Percentiles rank a stretch among this genome's conserved stretches.
These are phyloP conservation scores for Xylariaceae sp. DNA, from an alignment of 2,329 filamentous ascomycete genomes.

Conservation along the genomic window DNA sequence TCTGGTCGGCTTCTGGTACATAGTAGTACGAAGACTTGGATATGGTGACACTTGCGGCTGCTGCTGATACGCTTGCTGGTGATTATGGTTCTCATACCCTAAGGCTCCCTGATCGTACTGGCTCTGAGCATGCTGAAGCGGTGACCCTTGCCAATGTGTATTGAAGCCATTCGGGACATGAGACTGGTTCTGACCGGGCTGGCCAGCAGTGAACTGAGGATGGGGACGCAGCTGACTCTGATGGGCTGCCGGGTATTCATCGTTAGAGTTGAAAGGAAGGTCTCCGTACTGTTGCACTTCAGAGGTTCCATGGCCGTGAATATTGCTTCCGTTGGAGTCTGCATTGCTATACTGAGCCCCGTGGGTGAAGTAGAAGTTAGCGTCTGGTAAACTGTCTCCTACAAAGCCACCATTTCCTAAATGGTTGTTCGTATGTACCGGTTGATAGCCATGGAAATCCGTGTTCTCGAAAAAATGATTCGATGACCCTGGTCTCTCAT, in stretches of 20 bases:
- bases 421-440: not conserved
- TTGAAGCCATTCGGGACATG: slow-evolving; percentile 6
- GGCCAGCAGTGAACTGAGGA: not conserved
- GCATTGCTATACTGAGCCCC: not conserved
- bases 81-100: slow-evolving; percentile 2
- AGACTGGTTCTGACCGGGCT: slow-evolving; percentile 1
- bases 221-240: not conserved
- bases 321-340: not conserved
- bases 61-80: slow-evolving; percentile 6
- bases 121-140: slow-evolving; percentile 1
- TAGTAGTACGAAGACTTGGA: not conserved
- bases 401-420: not conserved
- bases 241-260: slow-evolving; percentile 1
- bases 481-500: not conserved
- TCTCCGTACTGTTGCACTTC: slow-evolving; percentile 4
- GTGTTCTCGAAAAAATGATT: not conserved
- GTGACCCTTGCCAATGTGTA: slow-evolving; percentile 7
- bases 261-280: not conserved
- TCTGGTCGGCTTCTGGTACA: not conserved
- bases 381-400: not conserved
- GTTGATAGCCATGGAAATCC: not conserved
- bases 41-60: not conserved
- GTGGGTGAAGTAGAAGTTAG: not conserved
- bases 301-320: slow-evolving; percentile 7
- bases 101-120: slow-evolving; percentile 3